Percentiles rank a stretch among this genome's conserved stretches.
These are phyloP conservation scores for Mycena haematopus DNA, from an alignment of 768 basidiomycete species.

Conservation along the genomic window DNA sequence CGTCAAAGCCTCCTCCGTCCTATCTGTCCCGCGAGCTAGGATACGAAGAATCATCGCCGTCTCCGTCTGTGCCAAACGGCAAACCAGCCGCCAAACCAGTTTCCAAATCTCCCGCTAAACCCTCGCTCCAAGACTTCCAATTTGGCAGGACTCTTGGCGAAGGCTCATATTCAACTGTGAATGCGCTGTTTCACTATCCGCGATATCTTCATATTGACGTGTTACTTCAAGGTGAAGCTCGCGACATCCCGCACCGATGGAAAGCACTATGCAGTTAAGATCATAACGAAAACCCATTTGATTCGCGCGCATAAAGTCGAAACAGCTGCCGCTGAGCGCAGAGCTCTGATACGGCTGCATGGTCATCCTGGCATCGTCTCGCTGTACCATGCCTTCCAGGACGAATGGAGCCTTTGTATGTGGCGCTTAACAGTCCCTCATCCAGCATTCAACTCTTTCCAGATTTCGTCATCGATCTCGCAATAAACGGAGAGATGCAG, in stretches of 20 bases:
- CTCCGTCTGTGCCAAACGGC: slow-evolving; percentile 20
- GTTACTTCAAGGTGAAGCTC: slow-evolving; percentile 56
- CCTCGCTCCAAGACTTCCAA: slow-evolving; percentile 68
- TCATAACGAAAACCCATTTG: slow-evolving; percentile 49
- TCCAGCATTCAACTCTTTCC: slow-evolving; percentile 15
- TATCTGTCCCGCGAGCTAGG: slow-evolving; percentile 68
- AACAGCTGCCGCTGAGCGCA: slow-evolving; percentile 73
- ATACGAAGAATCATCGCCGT: slow-evolving; percentile 23
- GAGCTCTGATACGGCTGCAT: slow-evolving; percentile 57
- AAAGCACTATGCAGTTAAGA: slow-evolving; percentile 77
- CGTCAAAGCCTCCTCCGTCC: slow-evolving; percentile 52
- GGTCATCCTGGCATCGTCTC: slow-evolving; percentile 77
- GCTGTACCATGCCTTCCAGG: slow-evolving; percentile 86
- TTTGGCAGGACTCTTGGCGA: slow-evolving; percentile 80
- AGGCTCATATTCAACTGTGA: slow-evolving; percentile 82
- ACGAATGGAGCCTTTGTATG: slow-evolving; percentile 84
- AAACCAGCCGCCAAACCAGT: slow-evolving; percentile 41
- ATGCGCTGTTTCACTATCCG: slow-evolving; percentile 34
- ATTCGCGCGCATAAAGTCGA: slow-evolving; percentile 69
- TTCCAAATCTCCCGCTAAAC: slow-evolving; percentile 44
- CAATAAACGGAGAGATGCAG: slow-evolving; percentile 80
- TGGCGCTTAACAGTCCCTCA: slow-evolving; percentile 27
- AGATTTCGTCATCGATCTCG: slow-evolving; percentile 85
- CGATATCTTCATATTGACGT: slow-evolving; percentile 1
- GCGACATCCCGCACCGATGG: slow-evolving; percentile 61